Base-by-base conservation (phyloP, 2,329 filamentous ascomycete species). In the Colletotrichum somersetense region DNA sequence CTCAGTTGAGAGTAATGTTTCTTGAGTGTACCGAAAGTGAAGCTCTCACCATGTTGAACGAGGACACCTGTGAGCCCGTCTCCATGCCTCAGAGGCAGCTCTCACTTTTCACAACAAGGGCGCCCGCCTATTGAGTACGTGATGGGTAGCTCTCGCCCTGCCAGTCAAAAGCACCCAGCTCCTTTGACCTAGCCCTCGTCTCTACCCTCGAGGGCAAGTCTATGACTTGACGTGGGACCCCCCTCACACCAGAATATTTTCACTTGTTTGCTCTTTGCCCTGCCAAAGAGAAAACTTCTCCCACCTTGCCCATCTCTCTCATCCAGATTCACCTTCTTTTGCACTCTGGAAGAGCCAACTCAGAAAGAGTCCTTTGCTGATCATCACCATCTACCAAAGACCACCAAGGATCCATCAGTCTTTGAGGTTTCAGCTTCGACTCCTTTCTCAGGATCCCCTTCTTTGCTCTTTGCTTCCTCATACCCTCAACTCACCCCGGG, bases 131-230 rank as follows among this genome's bases (percentile, higher is more conserved):
- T 35, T 62, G 16, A 52, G 35, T 12, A 5, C 33, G 42, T 40
- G 20, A 12, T 38, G 46, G 33, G 48, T 18, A 26, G 61, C 48
- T 42, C 61, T 42, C 61, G 61, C 61, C 33, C 3, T 38, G 33
- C n/a, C 33, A 42, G 46, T 63, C 23, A 46, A 53, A 10, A 52
- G n/a, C 23, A 26, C 61, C 61, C 48, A 35, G n/a, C 61, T 63
- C 12, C 30, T 63, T 50, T 50, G 50, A 38, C 40, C 48, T 53
- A 53, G 23, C 14, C 46, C 33, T 30, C 33, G 42, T 63, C 46
- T 63, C 14, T 18, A 16, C 20, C 23, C 44, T 20, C 6, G 38
- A 63, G 46, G 35, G 16, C 8, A 35, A 53, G 48, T 10, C 8
- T 10, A 30, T 42, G 33, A n/a, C n/a, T 23, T 50, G 33, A 50